phyloP scores from a whole-genome alignment of 257 asterid species.

The Solanum tarijense region DNA sequence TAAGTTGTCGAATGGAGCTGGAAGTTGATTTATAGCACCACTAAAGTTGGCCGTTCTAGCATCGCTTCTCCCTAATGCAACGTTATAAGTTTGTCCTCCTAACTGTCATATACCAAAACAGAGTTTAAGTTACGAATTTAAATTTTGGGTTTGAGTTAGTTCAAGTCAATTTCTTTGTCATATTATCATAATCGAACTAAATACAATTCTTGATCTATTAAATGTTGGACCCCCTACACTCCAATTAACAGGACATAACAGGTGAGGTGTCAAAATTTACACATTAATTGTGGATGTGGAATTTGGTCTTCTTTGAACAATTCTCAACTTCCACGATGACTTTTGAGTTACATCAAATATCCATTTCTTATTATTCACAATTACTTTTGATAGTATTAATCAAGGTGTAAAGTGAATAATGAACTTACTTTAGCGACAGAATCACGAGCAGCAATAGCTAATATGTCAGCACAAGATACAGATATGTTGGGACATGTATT shows the following conservation, averaged over 20 bases:
- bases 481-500: neutral
- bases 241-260: neutral
- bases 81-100: constrained; percentile 1
- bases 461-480: constrained; percentile 1
- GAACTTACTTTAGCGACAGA: neutral
- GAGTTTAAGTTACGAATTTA: neutral
- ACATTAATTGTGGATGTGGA: neutral
- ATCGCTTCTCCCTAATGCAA: neutral
- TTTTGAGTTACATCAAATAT: neutral
- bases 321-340: neutral
- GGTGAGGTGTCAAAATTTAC: neutral
- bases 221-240: neutral
- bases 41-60: constrained; percentile 1
- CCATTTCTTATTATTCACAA: neutral
- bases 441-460: constrained; percentile 8
- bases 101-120: neutral
- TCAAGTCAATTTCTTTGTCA: neutral
- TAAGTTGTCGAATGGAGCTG: neutral
- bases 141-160: neutral
- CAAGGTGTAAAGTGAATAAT: neutral
- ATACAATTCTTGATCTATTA: neutral
- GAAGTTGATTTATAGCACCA: neutral
- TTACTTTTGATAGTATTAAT: neutral
- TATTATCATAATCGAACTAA: neutral
- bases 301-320: neutral